Evolutionary conservation across 371 early-diverging fungal species (phyloP).

Genomic region (Cladochytrium tenue): DNA sequence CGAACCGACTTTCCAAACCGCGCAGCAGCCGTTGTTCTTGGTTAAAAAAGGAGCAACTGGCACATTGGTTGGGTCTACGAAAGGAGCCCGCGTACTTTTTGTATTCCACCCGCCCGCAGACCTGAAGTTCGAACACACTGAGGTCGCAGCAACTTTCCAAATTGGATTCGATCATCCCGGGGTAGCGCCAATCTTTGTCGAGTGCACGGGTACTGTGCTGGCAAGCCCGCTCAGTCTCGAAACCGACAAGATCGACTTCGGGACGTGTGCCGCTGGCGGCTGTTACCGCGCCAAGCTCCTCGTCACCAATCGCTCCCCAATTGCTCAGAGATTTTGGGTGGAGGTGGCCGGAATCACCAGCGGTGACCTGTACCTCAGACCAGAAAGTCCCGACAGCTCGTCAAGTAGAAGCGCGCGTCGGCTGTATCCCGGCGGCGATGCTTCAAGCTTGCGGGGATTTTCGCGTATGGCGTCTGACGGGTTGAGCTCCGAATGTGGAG

Average conservation of each 20-base stretch:
- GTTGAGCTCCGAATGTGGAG: too few relatives aligned
- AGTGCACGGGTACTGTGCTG: constrained; percentile 16
- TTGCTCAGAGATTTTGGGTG: constrained; percentile 26
- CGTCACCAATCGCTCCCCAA: constrained; percentile 23
- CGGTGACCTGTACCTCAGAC: constrained; percentile 13
- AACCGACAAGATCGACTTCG: constrained; percentile 23
- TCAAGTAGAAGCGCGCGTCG: too few relatives aligned
- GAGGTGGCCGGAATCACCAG: constrained; percentile 14
- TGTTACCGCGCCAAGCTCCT: constrained; percentile 19
- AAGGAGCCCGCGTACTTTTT: too few relatives aligned
- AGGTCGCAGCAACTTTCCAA: background rate
- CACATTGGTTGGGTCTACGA: too few relatives aligned
- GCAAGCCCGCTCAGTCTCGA: constrained; percentile 22
- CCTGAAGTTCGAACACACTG: background rate
- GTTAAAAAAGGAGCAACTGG: too few relatives aligned
- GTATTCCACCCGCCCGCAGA: too few relatives aligned
- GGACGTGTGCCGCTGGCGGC: constrained; percentile 21
- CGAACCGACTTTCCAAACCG: too few relatives aligned
- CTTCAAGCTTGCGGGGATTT: background rate
- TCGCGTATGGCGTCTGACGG: constrained; percentile 23
- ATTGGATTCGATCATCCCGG: constrained; percentile 18
- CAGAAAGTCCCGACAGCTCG: too few relatives aligned
- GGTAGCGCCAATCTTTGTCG: constrained; percentile 21
- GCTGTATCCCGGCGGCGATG: too few relatives aligned
- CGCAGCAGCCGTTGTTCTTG: too few relatives aligned